Evolutionary conservation across 441 rosid genomes (phyloP).

Genomic region (Populus hybrid): DNA sequence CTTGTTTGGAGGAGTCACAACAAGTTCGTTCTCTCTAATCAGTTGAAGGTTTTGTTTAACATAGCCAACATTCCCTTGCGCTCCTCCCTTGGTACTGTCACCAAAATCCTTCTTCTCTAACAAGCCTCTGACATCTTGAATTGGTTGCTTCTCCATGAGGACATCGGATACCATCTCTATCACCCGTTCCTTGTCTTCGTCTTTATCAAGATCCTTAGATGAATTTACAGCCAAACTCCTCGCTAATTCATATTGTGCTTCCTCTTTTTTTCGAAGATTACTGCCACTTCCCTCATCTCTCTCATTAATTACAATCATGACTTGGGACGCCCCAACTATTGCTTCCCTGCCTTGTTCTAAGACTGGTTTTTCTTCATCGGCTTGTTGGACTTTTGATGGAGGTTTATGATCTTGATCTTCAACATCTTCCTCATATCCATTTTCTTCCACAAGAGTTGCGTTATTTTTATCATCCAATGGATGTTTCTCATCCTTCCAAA

Average conservation of each 20-base stretch:
- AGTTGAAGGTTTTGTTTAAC: background rate
- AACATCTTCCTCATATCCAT: background rate
- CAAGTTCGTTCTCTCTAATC: background rate
- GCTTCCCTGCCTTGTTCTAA: background rate
- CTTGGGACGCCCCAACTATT: conserved; percentile 15
- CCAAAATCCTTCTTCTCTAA: conserved; percentile 46
- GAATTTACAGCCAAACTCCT: conserved; percentile 26
- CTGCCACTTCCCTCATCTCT: conserved; percentile 26
- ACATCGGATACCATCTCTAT: background rate
- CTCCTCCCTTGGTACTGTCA: conserved; percentile 26
- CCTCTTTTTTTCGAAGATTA: background rate
- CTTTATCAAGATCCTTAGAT: conserved; percentile 13
- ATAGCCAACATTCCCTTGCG: background rate
- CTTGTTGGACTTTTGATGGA: background rate
- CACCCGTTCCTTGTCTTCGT: conserved; percentile 11
- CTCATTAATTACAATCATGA: conserved; percentile 24
- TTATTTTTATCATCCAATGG: no score
- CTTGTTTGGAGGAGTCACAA: conserved; percentile 6
- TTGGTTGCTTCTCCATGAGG: conserved; percentile 27
- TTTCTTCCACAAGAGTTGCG: background rate
- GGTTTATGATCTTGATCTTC: background rate
- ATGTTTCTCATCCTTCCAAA: background rate
- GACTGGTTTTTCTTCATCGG: background rate
- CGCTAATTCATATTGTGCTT: conserved; percentile 23
- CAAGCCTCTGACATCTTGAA: conserved; percentile 41